Evolutionary conservation across 331 rosid genomes (phyloP).

Genomic region (Pyrus hybrid): DNA sequence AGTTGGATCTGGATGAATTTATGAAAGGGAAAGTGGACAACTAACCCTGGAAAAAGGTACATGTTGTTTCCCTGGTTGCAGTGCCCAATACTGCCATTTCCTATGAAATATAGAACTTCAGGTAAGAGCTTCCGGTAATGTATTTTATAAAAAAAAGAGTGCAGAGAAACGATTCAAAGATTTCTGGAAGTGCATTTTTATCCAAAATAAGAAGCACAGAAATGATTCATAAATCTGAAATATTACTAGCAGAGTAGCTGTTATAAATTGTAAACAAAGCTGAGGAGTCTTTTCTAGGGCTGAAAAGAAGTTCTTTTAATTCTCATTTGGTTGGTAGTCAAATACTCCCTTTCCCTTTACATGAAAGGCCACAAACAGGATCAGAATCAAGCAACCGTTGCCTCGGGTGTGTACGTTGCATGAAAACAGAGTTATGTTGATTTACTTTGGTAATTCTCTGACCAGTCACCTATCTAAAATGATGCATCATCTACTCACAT

Average conservation of each 20-base stretch:
- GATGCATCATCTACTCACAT: neutral
- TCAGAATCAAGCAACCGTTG: neutral
- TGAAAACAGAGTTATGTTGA: neutral
- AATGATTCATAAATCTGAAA: neutral
- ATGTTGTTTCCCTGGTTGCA: slow-evolving; percentile 99
- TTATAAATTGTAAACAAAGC: neutral
- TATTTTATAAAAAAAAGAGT: neutral
- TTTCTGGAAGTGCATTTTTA: no score
- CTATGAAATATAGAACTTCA: slow-evolving; percentile 32
- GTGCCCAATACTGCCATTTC: slow-evolving; percentile 79
- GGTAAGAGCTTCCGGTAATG: neutral
- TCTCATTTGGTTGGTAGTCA: no score
- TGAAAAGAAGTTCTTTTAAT: neutral
- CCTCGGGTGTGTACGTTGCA: neutral
- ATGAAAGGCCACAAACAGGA: neutral
- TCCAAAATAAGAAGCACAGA: neutral
- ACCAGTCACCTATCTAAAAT: neutral
- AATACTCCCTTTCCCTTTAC: no score
- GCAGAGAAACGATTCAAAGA: neutral
- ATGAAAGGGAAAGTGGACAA: slow-evolving; percentile 10
- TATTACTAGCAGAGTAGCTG: neutral
- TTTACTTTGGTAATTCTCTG: neutral
- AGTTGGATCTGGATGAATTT: slow-evolving; percentile 1
- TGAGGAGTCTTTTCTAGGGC: neutral
- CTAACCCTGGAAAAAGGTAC: slow-evolving; percentile 99